Evolutionary conservation across 1,284 basidiomycete genomes (phyloP).

Genomic region (Malassezia dermatis): DNA sequence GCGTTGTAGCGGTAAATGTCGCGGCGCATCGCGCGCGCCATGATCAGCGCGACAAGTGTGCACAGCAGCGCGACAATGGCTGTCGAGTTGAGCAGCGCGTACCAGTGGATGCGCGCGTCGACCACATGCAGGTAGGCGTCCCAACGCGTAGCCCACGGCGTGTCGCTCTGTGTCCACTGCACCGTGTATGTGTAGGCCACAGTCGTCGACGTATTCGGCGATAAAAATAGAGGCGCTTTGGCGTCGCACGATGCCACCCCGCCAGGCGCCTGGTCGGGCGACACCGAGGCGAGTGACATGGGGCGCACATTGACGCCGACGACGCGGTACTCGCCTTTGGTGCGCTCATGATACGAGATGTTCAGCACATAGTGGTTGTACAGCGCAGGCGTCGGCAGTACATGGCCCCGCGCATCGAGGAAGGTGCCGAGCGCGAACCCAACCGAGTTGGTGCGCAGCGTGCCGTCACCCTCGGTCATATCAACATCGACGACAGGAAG

Average conservation of each 20-base stretch:
- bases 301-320: slow-evolving; percentile 44
- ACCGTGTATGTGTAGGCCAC: slow-evolving; percentile 82
- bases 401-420: slow-evolving; percentile 47
- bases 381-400: slow-evolving; percentile 36
- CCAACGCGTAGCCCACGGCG: slow-evolving; percentile 74
- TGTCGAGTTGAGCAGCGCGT: slow-evolving; percentile 84
- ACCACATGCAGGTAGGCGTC: slow-evolving; percentile 62
- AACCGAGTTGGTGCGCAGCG: slow-evolving; percentile 56
- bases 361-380: slow-evolving; percentile 46
- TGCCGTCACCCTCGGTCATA: slow-evolving; percentile 39
- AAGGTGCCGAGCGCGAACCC: slow-evolving; percentile 48
- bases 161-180: slow-evolving; percentile 73
- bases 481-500: slow-evolving; percentile 63
- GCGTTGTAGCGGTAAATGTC: slow-evolving; percentile 95
- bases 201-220: slow-evolving; percentile 57
- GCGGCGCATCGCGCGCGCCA: slow-evolving; percentile 72
- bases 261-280: slow-evolving; percentile 6
- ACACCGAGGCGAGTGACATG: slow-evolving; percentile 26
- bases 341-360: slow-evolving; percentile 42
- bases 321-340: slow-evolving; percentile 36
- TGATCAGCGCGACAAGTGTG: slow-evolving; percentile 76
- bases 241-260: slow-evolving; percentile 21
- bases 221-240: slow-evolving; percentile 25
- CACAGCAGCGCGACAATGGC: slow-evolving; percentile 65
- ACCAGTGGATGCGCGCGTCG: slow-evolving; percentile 55